Evolutionary conservation across 2,329 filamentous ascomycete genomes (phyloP).

Genomic region (Apiospora marii): DNA sequence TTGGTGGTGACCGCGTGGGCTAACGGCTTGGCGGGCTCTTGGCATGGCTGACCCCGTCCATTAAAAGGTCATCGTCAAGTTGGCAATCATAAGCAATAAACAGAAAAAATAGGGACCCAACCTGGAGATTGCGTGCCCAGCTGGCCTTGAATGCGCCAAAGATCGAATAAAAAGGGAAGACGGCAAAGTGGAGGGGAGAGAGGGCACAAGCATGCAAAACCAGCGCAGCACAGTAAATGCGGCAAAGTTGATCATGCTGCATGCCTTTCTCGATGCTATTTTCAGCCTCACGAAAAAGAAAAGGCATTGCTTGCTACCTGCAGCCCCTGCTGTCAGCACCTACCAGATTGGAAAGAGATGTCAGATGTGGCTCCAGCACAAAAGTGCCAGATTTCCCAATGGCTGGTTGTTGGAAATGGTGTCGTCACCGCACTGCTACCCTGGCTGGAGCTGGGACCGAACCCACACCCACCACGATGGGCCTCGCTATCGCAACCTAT

Average conservation of each 20-base stretch:
- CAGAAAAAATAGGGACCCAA: background rate
- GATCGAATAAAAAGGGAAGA: background rate
- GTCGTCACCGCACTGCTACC: background rate
- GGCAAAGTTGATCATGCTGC: too few species aligned
- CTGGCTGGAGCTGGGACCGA: background rate
- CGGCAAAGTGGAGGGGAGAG: too few species aligned
- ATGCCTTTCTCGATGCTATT: too few species aligned
- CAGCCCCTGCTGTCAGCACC: too few species aligned
- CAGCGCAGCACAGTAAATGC: background rate
- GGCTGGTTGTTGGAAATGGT: background rate
- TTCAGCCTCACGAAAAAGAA: too few species aligned
- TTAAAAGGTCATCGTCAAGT: background rate
- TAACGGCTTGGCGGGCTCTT: background rate
- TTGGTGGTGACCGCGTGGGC: constrained; percentile 4
- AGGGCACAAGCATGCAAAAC: too few species aligned
- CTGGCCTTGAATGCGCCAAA: background rate
- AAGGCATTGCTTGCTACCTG: too few species aligned
- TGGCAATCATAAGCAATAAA: background rate
- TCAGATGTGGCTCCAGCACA: background rate
- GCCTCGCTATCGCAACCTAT: background rate
- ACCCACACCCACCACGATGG: background rate
- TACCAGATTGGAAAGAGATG: background rate
- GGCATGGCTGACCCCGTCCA: background rate
- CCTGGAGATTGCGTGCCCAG: background rate
- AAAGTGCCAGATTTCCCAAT: background rate